Conservation (phyloP, 1,284 basidiomycete genomes). For the Apiotrichum sp. region DNA sequence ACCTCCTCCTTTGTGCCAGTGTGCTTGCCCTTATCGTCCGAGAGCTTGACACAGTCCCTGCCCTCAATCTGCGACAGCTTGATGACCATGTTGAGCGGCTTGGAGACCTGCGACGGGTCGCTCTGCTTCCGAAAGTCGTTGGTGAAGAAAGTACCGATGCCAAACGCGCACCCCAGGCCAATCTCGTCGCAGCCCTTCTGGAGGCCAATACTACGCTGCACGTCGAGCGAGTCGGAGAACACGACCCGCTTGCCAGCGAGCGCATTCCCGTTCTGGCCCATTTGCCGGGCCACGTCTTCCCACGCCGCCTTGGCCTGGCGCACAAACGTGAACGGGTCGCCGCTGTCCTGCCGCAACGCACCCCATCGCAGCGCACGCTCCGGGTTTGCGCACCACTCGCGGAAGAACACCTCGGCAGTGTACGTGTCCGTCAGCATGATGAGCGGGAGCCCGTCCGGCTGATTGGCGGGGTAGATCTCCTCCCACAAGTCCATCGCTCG, state of each 20-base stretch:
- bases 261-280: slow-evolving; percentile 56
- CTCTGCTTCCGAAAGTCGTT: slow-evolving; percentile 73
- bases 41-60: slow-evolving; percentile 78
- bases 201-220: slow-evolving; percentile 64
- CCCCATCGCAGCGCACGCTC: slow-evolving; percentile 64
- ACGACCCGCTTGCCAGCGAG: slow-evolving; percentile 62
- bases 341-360: slow-evolving; percentile 85
- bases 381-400: slow-evolving; percentile 61
- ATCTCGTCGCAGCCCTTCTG: slow-evolving; percentile 65
- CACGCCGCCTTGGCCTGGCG: slow-evolving; percentile 63
- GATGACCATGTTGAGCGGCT: slow-evolving; percentile 86
- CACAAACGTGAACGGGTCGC: slow-evolving; percentile 74
- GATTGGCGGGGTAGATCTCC: slow-evolving; percentile 57
- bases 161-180: slow-evolving; percentile 72
- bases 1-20: slow-evolving; percentile 43
- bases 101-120: slow-evolving; percentile 58
- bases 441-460: slow-evolving; percentile 50
- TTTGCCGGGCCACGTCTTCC: slow-evolving; percentile 26
- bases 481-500: slow-evolving; percentile 79
- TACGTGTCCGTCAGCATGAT: slow-evolving; percentile 90
- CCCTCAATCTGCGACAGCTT: slow-evolving; percentile 72
- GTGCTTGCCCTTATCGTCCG: slow-evolving; percentile 74
- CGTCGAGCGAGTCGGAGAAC: slow-evolving; percentile 72
- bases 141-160: slow-evolving; percentile 84
- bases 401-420: slow-evolving; percentile 73